Evolutionary conservation across 139 green algal species (phyloP), one percentile per base, ranked within the genome.

Genomic region (Chlamydomonas eustigma): DNA sequence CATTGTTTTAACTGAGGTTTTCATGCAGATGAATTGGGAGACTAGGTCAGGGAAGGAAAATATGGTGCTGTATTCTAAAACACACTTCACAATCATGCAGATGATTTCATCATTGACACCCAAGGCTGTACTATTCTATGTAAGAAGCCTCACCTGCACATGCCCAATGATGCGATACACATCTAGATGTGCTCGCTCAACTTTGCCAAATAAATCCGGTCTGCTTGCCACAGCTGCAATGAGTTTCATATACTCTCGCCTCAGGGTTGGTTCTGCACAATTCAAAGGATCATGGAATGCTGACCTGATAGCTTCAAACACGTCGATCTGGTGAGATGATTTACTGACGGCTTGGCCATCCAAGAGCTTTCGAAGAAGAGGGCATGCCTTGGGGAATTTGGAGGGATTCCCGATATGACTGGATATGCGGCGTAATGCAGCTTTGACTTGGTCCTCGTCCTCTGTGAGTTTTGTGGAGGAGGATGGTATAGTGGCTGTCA

Each of bases 361-460:
- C 6, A 95, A 64, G 37, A 95, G 81, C 83, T 95, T 86, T 30
- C 88, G 82, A 77, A 95, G 78, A 74, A 95, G 81, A 5, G 76
- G 66, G 2, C 84, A 79, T 0, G 90, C 90, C 51, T 94, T 94
- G 25, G 28, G 24, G 66, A 95, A 94, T 81, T 95, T 95, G 67
- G 80, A 78, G 8, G 82, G 64, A 39, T 83, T 88, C 64, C 76
- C 64, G 4, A 95, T 90, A 78, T 93, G 88, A 4, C 65, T 37
- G 0, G 63, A 51, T 25, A 95, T 87, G 51, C 86, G 89, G 1
- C 50, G 6, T 24, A 94, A 78, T 1, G 90, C 90, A 8, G 58
- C 12, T 28, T 12, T 58, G 44, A 58, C 44, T 58, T 12, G 44
- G 18, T 58, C 44, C 12, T 58, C 44, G 12, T 58, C 44, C 12